Conservation (phyloP, 805 yeast genomes). For the Zygotorulaspora danielsina region DNA sequence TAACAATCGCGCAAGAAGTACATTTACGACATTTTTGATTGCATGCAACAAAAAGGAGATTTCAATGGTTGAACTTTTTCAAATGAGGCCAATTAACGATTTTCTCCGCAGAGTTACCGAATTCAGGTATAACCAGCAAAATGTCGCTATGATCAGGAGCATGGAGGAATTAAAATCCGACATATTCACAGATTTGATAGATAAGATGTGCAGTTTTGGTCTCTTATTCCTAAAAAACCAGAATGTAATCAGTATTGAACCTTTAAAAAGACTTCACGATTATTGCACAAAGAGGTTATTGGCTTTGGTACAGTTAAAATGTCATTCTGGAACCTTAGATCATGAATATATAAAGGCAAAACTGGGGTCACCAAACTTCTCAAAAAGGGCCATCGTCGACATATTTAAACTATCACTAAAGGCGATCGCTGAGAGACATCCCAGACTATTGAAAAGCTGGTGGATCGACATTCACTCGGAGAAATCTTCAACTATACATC, state of each 20-base stretch:
- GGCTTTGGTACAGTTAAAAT: slow-evolving; percentile 16
- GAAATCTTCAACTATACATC: slow-evolving; percentile 14
- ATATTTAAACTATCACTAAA: slow-evolving; percentile 15
- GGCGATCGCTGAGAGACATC: slow-evolving; percentile 5
- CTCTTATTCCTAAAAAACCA: slow-evolving; percentile 13
- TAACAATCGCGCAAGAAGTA: slow-evolving; percentile 5
- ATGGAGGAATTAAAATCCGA: slow-evolving; percentile 10
- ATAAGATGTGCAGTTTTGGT: slow-evolving; percentile 7
- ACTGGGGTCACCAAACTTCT: slow-evolving; percentile 4
- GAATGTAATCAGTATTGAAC: slow-evolving; percentile 7
- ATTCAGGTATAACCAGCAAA: slow-evolving; percentile 9
- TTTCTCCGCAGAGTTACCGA: slow-evolving; percentile 6
- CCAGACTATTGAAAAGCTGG: slow-evolving; percentile 15
- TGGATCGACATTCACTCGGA: slow-evolving; percentile 21
- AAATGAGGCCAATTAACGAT: slow-evolving; percentile 6
- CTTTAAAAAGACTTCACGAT: slow-evolving; percentile 10
- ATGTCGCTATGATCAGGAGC: slow-evolving; percentile 7
- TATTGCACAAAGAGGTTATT: slow-evolving; percentile 14
- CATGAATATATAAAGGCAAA: slow-evolving; percentile 9
- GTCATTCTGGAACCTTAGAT: slow-evolving; percentile 15
- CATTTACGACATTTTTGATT: slow-evolving; percentile 7
- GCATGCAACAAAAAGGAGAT: not conserved
- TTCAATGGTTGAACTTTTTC: slow-evolving; percentile 7
- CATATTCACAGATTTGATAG: slow-evolving; percentile 6
- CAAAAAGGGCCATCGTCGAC: slow-evolving; percentile 14